These are phyloP conservation scores for Multifurca ochricompacta DNA, from an alignment of 768 basidiomycete species.

Conservation along the genomic window DNA sequence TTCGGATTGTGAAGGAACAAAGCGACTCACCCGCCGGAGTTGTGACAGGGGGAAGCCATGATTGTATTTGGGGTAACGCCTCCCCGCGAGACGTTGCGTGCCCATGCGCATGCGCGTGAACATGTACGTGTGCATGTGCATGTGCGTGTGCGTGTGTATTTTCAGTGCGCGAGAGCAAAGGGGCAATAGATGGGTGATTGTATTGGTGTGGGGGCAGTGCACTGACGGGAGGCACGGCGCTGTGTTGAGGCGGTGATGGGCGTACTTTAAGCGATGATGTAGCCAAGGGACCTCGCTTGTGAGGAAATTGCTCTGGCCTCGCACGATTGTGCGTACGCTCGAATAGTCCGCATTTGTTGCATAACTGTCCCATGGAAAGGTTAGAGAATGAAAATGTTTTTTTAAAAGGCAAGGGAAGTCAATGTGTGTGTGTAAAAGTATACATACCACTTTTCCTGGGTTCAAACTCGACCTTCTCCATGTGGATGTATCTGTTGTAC, in stretches of 20 bases:
- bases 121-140: too few relatives aligned
- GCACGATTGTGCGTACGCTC: slow-evolving; percentile 76
- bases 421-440: too few relatives aligned
- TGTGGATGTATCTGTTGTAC: slow-evolving; percentile 77
- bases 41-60: slow-evolving; percentile 15
- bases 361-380: slow-evolving; percentile 29
- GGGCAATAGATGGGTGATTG: slow-evolving; percentile 46
- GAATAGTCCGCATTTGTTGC: slow-evolving; percentile 69
- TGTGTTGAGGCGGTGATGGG: slow-evolving; percentile 23
- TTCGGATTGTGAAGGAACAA: background rate
- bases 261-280: slow-evolving; percentile 40
- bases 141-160: too few relatives aligned
- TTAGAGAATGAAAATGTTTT: too few relatives aligned
- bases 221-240: slow-evolving; percentile 40
- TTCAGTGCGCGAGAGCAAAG: slow-evolving; percentile 34
- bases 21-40: slow-evolving; percentile 8
- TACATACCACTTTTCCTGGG: slow-evolving; percentile 66
- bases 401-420: too few relatives aligned
- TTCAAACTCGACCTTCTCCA: slow-evolving; percentile 72
- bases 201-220: slow-evolving; percentile 43
- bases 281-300: slow-evolving; percentile 66
- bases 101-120: too few relatives aligned
- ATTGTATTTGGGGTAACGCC: slow-evolving; percentile 14
- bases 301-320: slow-evolving; percentile 73
- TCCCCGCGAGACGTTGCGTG: slow-evolving; percentile 8